Conservation (phyloP, 345 rosid species). For the Carallia brachiata region DNA sequence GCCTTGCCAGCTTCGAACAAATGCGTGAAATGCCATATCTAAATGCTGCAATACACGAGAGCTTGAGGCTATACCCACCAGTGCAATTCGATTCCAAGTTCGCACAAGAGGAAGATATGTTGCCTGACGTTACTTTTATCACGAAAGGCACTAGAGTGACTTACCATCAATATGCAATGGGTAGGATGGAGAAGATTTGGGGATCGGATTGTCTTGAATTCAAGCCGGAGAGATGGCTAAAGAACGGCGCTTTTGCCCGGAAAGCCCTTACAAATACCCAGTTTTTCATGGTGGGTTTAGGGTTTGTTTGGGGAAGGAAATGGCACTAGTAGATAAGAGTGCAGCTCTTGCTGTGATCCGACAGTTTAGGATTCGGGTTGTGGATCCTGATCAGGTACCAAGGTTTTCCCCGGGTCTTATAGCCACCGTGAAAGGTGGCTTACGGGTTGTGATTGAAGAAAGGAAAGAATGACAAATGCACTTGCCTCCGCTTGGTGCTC, state of each 20-base stretch:
- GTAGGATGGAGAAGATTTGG: constrained; percentile 57
- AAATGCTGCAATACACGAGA: constrained; percentile 56
- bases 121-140: constrained; percentile 55
- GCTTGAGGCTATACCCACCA: constrained; percentile 60
- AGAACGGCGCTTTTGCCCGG: constrained; percentile 40
- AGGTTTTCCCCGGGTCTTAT: constrained; percentile 74
- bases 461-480: constrained; percentile 4
- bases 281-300: constrained; percentile 69
- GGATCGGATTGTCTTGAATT: constrained; percentile 47
- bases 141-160: constrained; percentile 46
- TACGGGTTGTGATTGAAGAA: constrained; percentile 47
- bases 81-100: constrained; percentile 63
- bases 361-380: constrained; percentile 37
- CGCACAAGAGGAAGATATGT: constrained; percentile 43
- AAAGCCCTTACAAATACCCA: constrained; percentile 48
- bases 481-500: not conserved
- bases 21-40: constrained; percentile 43
- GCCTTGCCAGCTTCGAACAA: constrained; percentile 35
- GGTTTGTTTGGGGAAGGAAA: constrained; percentile 66
- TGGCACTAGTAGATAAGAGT: constrained; percentile 52
- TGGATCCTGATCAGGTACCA: constrained; percentile 23
- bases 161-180: constrained; percentile 67
- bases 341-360: constrained; percentile 44
- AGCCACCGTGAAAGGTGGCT: constrained; percentile 72
- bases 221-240: constrained; percentile 57